phyloP scores from a whole-genome alignment of 2,329 filamentous ascomycete species.

The Penicillium sp. region DNA sequence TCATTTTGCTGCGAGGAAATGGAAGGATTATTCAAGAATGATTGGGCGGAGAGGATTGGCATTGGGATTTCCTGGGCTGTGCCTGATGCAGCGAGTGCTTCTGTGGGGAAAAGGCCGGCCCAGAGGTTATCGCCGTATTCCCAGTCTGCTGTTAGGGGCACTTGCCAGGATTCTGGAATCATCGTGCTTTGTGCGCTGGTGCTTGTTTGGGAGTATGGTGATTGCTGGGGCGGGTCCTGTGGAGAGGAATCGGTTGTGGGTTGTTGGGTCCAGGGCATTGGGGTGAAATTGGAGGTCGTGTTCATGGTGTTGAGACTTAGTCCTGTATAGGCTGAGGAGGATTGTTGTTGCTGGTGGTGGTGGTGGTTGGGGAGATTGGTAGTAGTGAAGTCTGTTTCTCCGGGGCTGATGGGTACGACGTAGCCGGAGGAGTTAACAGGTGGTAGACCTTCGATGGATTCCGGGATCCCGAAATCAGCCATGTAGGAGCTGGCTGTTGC shows the following conservation, averaged over 20 bases:
- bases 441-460: slow-evolving; percentile 34
- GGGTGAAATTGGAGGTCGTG: not conserved
- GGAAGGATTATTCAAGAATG: slow-evolving; percentile 22
- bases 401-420: slow-evolving; percentile 34
- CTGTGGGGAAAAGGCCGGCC: slow-evolving; percentile 27
- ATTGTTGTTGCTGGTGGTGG: slow-evolving; percentile 4
- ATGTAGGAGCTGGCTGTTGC: slow-evolving; percentile 7
- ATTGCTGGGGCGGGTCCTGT: slow-evolving; percentile 19
- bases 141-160: slow-evolving; percentile 92
- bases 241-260: slow-evolving; percentile 9
- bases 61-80: slow-evolving; percentile 11
- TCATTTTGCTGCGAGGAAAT: not conserved
- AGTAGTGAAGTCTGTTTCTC: slow-evolving; percentile 5
- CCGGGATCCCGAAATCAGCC: slow-evolving; percentile 27
- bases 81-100: slow-evolving; percentile 12
- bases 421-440: slow-evolving; percentile 39
- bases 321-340: slow-evolving; percentile 1
- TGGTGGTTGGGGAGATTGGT: slow-evolving; percentile 2
- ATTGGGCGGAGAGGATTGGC: slow-evolving; percentile 23
- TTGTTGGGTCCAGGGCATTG: not conserved
- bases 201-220: slow-evolving; percentile 31
- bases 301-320: slow-evolving; percentile 12
- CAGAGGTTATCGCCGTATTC: slow-evolving; percentile 48
- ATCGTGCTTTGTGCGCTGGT: slow-evolving; percentile 15
- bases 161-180: slow-evolving; percentile 74